Percentiles rank a stretch among this genome's conserved stretches.
phyloP scores from a whole-genome alignment of 2,329 filamentous ascomycete genomes.

The Aspergillus brunneoviolaceus region DNA sequence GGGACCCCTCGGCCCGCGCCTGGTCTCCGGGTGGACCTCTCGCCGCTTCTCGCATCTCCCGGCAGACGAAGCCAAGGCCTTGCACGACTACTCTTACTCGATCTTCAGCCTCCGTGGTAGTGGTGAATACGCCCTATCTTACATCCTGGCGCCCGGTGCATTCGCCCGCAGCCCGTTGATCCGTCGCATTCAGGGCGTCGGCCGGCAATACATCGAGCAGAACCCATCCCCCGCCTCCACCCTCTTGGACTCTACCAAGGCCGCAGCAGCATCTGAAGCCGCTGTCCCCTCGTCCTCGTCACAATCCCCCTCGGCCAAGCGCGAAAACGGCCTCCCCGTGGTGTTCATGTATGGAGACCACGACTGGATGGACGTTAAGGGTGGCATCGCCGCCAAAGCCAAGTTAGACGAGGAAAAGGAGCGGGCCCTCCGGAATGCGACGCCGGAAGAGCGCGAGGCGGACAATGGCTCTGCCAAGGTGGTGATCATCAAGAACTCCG shows the following conservation, averaged over 20 bases:
- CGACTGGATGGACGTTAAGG: constrained; percentile 97
- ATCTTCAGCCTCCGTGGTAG: constrained; percentile 90
- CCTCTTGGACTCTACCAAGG: constrained; percentile 11
- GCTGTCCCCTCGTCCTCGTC: constrained; percentile 24
- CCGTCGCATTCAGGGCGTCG: constrained; percentile 79
- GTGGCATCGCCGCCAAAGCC: constrained; percentile 76
- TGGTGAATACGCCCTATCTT: constrained; percentile 89
- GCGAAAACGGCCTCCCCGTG: constrained; percentile 72
- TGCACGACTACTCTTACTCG: constrained; percentile 92
- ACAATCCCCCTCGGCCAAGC: constrained; percentile 24
- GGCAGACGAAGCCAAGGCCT: constrained; percentile 70
- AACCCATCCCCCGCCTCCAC: constrained; percentile 17
- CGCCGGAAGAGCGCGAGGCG: constrained; percentile 62
- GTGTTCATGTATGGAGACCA: constrained; percentile 96
- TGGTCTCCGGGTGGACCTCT: constrained; percentile 93
- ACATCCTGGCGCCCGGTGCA: constrained; percentile 89
- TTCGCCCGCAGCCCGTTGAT: constrained; percentile 88
- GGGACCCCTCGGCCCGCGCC: constrained; percentile 83
- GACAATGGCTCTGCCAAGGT: constrained; percentile 85
- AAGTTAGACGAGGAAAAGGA: constrained; percentile 69
- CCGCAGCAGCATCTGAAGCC: constrained; percentile 30
- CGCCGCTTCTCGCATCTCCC: constrained; percentile 89
- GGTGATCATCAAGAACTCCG: constrained; percentile 69
- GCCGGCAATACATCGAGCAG: constrained; percentile 61
- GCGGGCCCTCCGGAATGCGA: constrained; percentile 61